Evolutionary conservation across 2,329 filamentous ascomycete genomes (phyloP).

Genomic region (Trichoderma brevicompactum): DNA sequence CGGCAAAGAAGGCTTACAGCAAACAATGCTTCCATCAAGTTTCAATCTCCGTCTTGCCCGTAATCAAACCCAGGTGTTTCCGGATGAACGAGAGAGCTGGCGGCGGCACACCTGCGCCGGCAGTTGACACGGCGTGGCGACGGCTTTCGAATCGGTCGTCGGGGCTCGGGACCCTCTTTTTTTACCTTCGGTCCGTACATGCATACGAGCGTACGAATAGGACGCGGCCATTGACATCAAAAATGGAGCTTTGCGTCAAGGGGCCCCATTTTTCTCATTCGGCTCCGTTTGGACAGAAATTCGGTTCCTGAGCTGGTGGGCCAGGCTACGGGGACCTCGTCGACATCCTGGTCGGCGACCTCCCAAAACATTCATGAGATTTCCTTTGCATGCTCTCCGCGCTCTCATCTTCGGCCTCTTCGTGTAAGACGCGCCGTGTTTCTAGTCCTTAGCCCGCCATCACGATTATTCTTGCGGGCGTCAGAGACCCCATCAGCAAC

Average conservation of each 20-base stretch:
- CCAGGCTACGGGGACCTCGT: slow-evolving; percentile 24
- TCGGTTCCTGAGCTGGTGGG: slow-evolving; percentile 23
- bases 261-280: slow-evolving; percentile 10
- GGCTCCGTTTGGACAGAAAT: slow-evolving; percentile 9
- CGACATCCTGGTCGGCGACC: slow-evolving; percentile 24
- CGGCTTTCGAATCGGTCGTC: slow-evolving; percentile 21
- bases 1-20: neutral
- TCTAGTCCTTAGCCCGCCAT: neutral
- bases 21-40: neutral
- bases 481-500: slow-evolving; percentile 6
- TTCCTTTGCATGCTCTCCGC: neutral
- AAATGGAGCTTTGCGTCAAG: neutral
- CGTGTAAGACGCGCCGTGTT: slow-evolving; percentile 21
- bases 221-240: slow-evolving; percentile 22
- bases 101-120: slow-evolving; percentile 13
- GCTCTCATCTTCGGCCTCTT: slow-evolving; percentile 4
- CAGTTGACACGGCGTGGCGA: slow-evolving; percentile 21
- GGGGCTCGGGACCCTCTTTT: slow-evolving; percentile 22
- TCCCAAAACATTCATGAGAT: slow-evolving; percentile 13
- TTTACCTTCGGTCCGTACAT: slow-evolving; percentile 12
- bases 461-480: slow-evolving; percentile 22
- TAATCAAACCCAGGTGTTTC: slow-evolving; percentile 15
- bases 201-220: slow-evolving; percentile 23
- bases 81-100: neutral
- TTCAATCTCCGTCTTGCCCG: slow-evolving; percentile 4